Evolutionary conservation across 2,329 filamentous ascomycete genomes (phyloP).

Genomic region (Sporothrix euskadiensis): DNA sequence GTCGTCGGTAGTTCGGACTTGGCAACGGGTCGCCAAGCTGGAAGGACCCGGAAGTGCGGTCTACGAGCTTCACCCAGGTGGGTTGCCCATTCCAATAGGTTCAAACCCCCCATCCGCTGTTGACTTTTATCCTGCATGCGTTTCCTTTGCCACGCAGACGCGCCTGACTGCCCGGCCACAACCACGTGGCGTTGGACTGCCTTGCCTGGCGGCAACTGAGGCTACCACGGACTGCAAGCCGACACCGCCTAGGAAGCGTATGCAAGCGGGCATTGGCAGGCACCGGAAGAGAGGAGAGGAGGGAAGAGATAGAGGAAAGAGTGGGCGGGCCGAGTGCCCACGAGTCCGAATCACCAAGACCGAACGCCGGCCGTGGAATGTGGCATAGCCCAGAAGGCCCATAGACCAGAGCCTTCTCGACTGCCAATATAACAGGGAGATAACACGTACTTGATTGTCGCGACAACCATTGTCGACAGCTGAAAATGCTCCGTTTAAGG

Average conservation of each 20-base stretch:
- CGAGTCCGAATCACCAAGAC: neutral
- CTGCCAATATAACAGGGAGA: constrained; percentile 20
- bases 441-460: constrained; percentile 62
- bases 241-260: neutral
- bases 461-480: constrained; percentile 58
- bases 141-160: neutral
- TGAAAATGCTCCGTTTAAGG: constrained; percentile 31
- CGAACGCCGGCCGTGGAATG: neutral
- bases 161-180: constrained; percentile 18
- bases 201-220: neutral
- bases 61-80: neutral
- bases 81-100: neutral
- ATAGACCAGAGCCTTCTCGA: neutral
- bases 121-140: neutral
- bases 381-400: neutral
- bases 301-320: neutral
- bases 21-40: neutral
- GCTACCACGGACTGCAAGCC: neutral
- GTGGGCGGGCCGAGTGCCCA: neutral
- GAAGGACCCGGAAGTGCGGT: neutral
- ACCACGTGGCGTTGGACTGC: constrained; percentile 16
- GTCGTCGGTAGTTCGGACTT: neutral
- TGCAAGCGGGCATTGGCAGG: neutral
- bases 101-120: neutral
- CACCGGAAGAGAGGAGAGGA: neutral